A percentile compares a stretch with the other conserved stretches of the same genome.
phyloP scores from a whole-genome alignment of 169 alveolate species.

The Plasmodium malariae region DNA sequence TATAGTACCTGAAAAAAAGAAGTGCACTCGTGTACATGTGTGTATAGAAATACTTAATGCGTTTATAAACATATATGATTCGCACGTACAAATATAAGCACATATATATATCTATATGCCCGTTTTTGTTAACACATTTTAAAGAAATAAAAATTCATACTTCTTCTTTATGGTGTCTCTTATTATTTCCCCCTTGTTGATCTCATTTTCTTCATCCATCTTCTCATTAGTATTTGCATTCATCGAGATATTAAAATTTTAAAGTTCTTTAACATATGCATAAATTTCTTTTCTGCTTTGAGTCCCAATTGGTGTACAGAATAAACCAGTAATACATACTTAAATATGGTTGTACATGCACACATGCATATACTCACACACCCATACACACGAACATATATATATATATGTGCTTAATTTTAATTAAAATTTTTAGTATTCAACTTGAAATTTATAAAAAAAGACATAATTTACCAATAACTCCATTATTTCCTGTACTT shows the following conservation, averaged over 20 bases:
- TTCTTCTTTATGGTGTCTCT: slow-evolving; percentile 39
- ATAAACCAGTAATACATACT: background rate
- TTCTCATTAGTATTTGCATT: slow-evolving; percentile 34
- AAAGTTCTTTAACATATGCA: background rate
- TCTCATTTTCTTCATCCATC: slow-evolving; percentile 68
- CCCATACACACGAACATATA: background rate
- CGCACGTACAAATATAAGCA: background rate
- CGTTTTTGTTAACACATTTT: slow-evolving; percentile 2
- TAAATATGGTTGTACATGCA: background rate
- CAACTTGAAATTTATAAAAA: slow-evolving; percentile 1
- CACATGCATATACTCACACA: no score
- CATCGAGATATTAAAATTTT: slow-evolving; percentile 21
- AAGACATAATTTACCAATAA: background rate
- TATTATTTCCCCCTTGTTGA: background rate
- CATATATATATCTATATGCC: background rate
- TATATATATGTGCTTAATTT: background rate
- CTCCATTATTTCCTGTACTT: background rate
- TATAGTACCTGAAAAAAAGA: slow-evolving; percentile 17
- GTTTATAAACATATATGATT: background rate
- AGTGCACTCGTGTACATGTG: background rate
- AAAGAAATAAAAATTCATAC: slow-evolving; percentile 17
- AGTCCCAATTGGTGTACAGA: background rate
- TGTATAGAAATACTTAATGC: background rate
- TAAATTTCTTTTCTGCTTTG: background rate
- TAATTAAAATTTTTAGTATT: slow-evolving; percentile 1